Percentiles rank a stretch among this genome's conserved stretches.
Conservation (phyloP, 495 filamentous ascomycete species). For the Talaromyces stipitatus region DNA sequence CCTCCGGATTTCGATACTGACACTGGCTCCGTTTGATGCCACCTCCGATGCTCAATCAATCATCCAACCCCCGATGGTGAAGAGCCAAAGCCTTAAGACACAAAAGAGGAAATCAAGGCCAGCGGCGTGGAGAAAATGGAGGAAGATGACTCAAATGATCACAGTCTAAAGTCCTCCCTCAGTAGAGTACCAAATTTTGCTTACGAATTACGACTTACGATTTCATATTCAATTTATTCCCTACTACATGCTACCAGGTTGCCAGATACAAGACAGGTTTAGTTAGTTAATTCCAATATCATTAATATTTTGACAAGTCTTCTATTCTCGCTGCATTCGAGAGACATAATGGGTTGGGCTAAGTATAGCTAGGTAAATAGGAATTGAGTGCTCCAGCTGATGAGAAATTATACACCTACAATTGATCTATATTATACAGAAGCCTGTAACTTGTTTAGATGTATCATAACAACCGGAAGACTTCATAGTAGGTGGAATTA, state of each 20-base stretch:
- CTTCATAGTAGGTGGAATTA: not conserved
- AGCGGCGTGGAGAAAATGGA: not conserved
- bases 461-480: no score
- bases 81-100: not conserved
- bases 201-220: not conserved
- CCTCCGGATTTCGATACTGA: not conserved
- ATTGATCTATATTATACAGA: no score
- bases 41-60: no score
- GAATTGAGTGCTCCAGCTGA: no score
- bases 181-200: no score
- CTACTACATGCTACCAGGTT: not conserved
- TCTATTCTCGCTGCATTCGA: no score
- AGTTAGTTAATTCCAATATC: not conserved
- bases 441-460: no score
- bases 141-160: not conserved
- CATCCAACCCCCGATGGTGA: no score
- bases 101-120: not conserved
- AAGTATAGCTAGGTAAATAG: no score
- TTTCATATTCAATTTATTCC: not conserved
- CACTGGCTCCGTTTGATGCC: not conserved
- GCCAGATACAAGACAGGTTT: not conserved
- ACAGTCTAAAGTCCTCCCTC: not conserved
- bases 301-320: not conserved
- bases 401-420: no score
- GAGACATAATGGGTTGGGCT: no score